A percentile compares a stretch with the other conserved stretches of the same genome.
phyloP scores from a whole-genome alignment of 2,329 filamentous ascomycete genomes.

The Pseudocercospora ulei region DNA sequence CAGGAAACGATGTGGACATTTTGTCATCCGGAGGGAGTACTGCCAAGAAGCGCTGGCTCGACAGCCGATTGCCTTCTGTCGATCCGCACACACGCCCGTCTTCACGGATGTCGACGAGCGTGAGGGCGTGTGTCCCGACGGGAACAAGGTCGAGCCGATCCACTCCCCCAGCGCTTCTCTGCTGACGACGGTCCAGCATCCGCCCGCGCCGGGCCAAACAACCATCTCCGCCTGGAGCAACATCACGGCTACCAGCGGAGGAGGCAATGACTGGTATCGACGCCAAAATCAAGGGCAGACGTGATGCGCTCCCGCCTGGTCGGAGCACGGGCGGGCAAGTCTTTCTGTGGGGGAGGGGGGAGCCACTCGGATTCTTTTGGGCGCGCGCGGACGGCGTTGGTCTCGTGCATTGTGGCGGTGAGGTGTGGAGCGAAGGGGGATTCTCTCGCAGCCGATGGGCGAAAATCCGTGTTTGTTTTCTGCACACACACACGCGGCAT shows the following conservation, averaged over 20 bases:
- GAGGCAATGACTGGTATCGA: conserved; percentile 20
- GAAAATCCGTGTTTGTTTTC: no score
- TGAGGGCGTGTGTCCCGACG: conserved; percentile 19
- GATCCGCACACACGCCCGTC: conserved; percentile 15
- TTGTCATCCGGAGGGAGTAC: conserved; percentile 14
- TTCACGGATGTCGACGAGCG: conserved; percentile 17
- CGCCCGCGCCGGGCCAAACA: conserved; percentile 15
- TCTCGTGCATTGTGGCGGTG: no score
- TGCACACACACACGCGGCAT: no score
- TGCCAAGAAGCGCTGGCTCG: conserved; percentile 17
- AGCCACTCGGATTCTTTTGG: no score
- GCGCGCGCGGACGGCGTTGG: no score
- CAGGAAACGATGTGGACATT: conserved; percentile 18
- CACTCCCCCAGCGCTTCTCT: no score
- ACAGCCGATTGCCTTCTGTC: conserved; percentile 14
- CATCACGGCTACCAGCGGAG: conserved; percentile 16
- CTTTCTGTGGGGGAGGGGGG: no score
- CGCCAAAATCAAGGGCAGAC: conserved; percentile 18
- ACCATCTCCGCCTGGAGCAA: conserved; percentile 14
- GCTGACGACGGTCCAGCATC: conserved; percentile 13
- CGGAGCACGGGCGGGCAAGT: no score
- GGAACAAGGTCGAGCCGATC: conserved; percentile 18
- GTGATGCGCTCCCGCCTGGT: no score
- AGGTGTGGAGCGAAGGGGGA: no score
- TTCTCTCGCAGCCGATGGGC: no score